Base-by-base conservation (phyloP, 2,329 filamentous ascomycete species). In the Nothophoma quercina region DNA sequence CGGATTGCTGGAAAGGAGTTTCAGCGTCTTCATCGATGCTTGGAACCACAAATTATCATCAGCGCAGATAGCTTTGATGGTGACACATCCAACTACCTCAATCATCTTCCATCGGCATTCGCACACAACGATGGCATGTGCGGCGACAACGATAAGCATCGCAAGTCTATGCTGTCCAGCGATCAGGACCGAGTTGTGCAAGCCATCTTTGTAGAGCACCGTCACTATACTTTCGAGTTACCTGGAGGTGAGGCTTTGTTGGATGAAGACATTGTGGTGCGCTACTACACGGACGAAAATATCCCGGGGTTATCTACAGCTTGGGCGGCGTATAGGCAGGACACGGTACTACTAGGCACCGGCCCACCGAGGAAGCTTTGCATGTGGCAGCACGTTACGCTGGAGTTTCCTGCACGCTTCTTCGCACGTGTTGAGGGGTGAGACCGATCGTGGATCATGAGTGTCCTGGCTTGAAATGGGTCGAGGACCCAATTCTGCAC, bases 151-250 rank as follows among this genome's bases (percentile, higher is more conserved):
- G 23, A 26, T 16, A 18, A 30, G 19, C 53, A 56, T 25, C 48
- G 42, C 48, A 32, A 19, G 16, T 26, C 32, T 5, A 40, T 56
- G 32, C 33, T 56, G 15, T 29, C 36, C 12, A 44, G 36, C 16
- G 43, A 56, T 15, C 48, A 52, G 28, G 48, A 56, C 18, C 47
- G 39, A 9, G 21, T 43, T 18, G 38, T 48, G 4, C 48, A 48
- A 21, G 35, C 53, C 19, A 51, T 56, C 16, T 56, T 56, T 26
- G 48, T 48, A 5, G 47, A 52, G 22, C 53, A 56, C 18, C 47
- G 48, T 15, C 53, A 56, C 23, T 56, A 56, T n/a, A 43, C 48
- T 13, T 56, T 56, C 10, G 26, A 32, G 12, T 22, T 47, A 7
- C 13, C 21, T 19, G 26, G 26, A 12, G 34, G 12, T 10, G 43